These are phyloP conservation scores for Monilinia fructicola DNA, from an alignment of 2,329 filamentous ascomycete genomes.

Conservation along the genomic window DNA sequence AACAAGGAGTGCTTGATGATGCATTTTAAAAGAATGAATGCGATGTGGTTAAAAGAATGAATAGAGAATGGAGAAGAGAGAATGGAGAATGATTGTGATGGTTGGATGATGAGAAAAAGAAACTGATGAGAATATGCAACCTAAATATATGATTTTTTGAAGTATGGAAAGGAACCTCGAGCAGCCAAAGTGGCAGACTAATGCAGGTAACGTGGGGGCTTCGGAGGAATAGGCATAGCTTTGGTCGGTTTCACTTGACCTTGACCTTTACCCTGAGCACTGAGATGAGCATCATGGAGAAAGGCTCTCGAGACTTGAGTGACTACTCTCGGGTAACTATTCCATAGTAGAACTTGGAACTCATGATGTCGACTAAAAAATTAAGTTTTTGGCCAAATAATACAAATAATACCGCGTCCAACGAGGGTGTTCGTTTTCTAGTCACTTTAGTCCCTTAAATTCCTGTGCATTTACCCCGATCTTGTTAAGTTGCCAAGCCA, in stretches of 20 bases:
- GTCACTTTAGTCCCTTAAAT: neutral
- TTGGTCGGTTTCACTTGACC: neutral
- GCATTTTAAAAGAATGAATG: slow-evolving; percentile 4
- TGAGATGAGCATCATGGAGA: neutral
- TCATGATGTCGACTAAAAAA: no score
- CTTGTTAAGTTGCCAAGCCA: neutral
- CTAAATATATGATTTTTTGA: slow-evolving; percentile 17
- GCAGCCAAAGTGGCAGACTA: neutral
- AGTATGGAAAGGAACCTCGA: neutral
- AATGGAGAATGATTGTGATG: neutral
- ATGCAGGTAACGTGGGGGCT: neutral
- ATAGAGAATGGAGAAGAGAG: slow-evolving; percentile 22
- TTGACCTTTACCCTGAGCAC: neutral
- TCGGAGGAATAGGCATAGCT: neutral
- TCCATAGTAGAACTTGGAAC: neutral
- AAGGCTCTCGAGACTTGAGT: neutral
- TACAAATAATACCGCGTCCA: neutral
- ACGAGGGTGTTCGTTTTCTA: neutral
- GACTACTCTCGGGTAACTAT: neutral
- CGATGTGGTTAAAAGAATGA: neutral
- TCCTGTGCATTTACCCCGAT: neutral
- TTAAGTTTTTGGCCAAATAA: no score
- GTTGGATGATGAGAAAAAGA: slow-evolving; percentile 13
- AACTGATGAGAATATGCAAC: neutral
- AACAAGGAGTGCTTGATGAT: slow-evolving; percentile 18